phyloP scores from a whole-genome alignment of 2,329 filamentous ascomycete genomes.

The Teratosphaeria zuluensis region DNA sequence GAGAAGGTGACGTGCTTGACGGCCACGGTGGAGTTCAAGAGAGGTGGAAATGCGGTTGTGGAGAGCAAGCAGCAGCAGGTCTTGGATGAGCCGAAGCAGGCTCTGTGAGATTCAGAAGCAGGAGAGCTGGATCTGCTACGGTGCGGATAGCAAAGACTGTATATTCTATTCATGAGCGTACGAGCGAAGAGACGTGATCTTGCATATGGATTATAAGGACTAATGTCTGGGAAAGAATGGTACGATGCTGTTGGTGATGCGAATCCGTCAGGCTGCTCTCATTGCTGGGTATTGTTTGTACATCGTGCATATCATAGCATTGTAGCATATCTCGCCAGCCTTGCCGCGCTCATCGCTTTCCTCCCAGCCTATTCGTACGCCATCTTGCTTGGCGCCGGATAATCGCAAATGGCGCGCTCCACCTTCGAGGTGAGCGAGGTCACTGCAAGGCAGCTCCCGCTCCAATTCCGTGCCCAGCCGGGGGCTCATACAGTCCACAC shows the following conservation, averaged over 20 bases:
- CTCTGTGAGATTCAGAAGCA: slow-evolving; percentile 5
- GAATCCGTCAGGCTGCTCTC: neutral
- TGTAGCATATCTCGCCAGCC: neutral
- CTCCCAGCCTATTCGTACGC: neutral
- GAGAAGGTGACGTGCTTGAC: slow-evolving; percentile 78
- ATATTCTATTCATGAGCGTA: neutral
- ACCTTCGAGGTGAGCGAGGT: neutral
- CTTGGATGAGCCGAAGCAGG: slow-evolving; percentile 13
- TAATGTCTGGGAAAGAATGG: neutral
- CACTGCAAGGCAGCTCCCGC: no score
- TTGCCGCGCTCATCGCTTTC: neutral
- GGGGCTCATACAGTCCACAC: neutral
- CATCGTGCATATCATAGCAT: slow-evolving; percentile 2
- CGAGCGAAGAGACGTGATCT: slow-evolving; percentile 1
- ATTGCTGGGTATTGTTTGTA: slow-evolving; percentile 7
- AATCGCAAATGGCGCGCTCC: no score
- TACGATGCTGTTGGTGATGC: neutral
- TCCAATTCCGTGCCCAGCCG: neutral
- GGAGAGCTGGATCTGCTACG: neutral
- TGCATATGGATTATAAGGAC: neutral
- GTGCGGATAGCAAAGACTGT: neutral
- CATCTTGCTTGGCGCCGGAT: neutral
- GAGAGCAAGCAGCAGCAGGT: slow-evolving; percentile 12
- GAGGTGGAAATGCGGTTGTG: slow-evolving; percentile 18
- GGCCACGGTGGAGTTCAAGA: slow-evolving; percentile 57